Conservation (phyloP, 2,329 filamentous ascomycete genomes). For the Lojkania enalia region DNA sequence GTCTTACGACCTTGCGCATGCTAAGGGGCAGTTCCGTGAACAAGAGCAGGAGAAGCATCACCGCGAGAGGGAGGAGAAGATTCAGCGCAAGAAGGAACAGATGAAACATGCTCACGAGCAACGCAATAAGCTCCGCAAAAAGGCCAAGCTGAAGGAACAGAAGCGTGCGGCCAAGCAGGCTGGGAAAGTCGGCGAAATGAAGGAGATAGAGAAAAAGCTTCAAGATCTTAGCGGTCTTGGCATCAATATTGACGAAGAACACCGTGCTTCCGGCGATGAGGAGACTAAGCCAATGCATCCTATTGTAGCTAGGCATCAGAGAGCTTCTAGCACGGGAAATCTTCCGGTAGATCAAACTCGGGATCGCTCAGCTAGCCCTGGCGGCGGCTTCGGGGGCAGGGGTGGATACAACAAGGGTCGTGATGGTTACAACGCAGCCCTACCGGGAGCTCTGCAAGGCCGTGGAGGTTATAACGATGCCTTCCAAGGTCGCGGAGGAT, state of each 20-base stretch:
- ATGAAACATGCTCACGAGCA: constrained; percentile 45
- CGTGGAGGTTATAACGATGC: neutral
- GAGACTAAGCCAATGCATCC: constrained; percentile 35
- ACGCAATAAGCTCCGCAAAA: constrained; percentile 41
- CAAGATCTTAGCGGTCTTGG: constrained; percentile 38
- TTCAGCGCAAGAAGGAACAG: constrained; percentile 39
- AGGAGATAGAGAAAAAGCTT: constrained; percentile 32
- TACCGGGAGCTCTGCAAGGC: constrained; percentile 26
- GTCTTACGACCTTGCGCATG: constrained; percentile 71
- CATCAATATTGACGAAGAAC: constrained; percentile 40
- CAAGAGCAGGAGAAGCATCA: constrained; percentile 53
- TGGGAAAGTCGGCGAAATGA: constrained; percentile 28
- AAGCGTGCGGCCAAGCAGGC: constrained; percentile 42
- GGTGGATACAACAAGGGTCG: constrained; percentile 41
- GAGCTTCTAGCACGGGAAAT: constrained; percentile 32
- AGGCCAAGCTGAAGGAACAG: constrained; percentile 42
- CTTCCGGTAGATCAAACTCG: constrained; percentile 18
- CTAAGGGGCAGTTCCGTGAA: constrained; percentile 62
- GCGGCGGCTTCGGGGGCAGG: constrained; percentile 31
- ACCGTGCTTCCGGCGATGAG: constrained; percentile 31
- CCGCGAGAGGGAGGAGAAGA: constrained; percentile 43
- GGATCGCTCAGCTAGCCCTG: constrained; percentile 38
- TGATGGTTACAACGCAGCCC: constrained; percentile 39
- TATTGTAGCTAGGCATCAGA: constrained; percentile 32
- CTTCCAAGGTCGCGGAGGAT: constrained; percentile 33